These are phyloP conservation scores for Plasmodium vivax DNA, from an alignment of 169 alveolate species.

Conservation along the genomic window DNA sequence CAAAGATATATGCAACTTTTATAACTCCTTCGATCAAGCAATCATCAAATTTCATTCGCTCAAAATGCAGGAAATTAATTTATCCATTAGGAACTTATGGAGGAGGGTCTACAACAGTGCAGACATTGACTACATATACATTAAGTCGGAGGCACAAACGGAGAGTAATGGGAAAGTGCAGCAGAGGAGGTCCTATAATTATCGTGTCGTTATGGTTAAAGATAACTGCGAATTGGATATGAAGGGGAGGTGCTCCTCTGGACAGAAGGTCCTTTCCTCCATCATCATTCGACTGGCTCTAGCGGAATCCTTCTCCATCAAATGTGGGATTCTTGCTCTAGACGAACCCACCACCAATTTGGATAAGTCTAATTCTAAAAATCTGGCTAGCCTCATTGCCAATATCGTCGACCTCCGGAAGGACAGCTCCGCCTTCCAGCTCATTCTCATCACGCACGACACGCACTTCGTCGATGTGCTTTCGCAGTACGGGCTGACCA, in stretches of 20 bases:
- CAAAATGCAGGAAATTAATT: conserved; percentile 96
- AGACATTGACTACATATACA: conserved; percentile 93
- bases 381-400: conserved; percentile 82
- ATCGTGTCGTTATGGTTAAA: conserved; percentile 90
- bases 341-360: conserved; percentile 99
- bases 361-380: conserved; percentile 95
- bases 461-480: conserved; percentile 56
- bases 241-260: conserved; percentile 99
- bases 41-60: conserved; percentile 80
- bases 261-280: conserved; percentile 96
- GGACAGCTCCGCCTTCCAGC: conserved; percentile 87
- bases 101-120: conserved; percentile 94
- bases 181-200: conserved; percentile 79
- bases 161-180: conserved; percentile 32
- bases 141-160: conserved; percentile 28
- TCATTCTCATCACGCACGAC: conserved; percentile 99
- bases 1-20: conserved; percentile 36
- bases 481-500: conserved; percentile 68
- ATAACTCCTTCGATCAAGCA: conserved; percentile 79
- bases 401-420: conserved; percentile 78
- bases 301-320: conserved; percentile 98
- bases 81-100: conserved; percentile 95
- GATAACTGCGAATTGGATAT: conserved; percentile 91
- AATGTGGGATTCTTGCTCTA: conserved; percentile 98
- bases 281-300: conserved; percentile 97